Evolutionary conservation across 2,329 filamentous ascomycete genomes (phyloP).

Genomic region (Diaporthe sp.): DNA sequence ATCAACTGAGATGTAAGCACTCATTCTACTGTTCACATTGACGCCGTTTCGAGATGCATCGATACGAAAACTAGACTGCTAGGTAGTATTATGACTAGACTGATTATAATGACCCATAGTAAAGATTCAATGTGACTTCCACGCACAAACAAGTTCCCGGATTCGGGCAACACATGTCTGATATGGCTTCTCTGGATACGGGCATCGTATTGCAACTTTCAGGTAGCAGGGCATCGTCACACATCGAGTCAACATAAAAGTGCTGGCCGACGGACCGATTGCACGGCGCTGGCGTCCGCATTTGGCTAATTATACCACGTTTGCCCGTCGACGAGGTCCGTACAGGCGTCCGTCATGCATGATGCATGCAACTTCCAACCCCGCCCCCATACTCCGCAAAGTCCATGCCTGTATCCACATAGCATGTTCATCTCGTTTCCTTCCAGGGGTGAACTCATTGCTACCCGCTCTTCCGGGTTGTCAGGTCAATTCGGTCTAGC

Average conservation of each 20-base stretch:
- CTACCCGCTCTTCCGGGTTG: background rate
- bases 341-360: background rate
- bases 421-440: background rate
- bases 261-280: background rate
- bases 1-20: background rate
- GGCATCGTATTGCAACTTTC: background rate
- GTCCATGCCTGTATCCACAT: background rate
- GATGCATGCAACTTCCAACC: background rate
- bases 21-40: background rate
- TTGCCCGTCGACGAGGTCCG: background rate
- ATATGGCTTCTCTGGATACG: background rate
- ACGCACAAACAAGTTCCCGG: background rate
- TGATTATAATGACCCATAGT: background rate
- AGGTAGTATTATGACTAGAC: background rate
- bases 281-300: background rate
- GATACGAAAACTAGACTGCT: background rate
- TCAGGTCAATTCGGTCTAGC: constrained; percentile 10
- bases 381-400: too few relatives aligned
- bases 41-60: background rate
- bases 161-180: background rate
- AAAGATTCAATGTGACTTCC: background rate
- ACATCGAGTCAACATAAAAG: background rate
- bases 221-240: background rate
- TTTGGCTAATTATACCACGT: background rate
- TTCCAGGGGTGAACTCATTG: background rate